A percentile compares a stretch with the other conserved stretches of the same genome.
Conservation (phyloP, 805 yeast species). For the Metschnikowia reukaufii region DNA sequence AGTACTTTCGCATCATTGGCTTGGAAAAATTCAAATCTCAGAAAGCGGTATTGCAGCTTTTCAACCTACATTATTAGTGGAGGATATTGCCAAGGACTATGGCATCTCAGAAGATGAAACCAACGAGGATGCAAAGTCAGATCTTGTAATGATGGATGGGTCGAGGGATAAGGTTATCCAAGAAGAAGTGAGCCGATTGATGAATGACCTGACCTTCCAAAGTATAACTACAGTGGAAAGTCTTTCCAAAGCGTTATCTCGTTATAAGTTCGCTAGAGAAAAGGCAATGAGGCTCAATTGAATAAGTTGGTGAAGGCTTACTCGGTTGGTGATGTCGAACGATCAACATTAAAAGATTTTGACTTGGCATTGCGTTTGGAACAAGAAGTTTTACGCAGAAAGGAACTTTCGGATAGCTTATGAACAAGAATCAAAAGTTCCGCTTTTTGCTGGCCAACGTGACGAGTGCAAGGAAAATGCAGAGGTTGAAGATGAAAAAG, state of each 20-base stretch:
- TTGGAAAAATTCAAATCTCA: conserved; percentile 32
- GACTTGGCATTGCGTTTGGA: conserved; percentile 29
- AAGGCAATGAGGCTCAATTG: conserved; percentile 9
- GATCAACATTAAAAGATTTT: conserved; percentile 13
- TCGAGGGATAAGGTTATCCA: conserved; percentile 37
- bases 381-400: conserved; percentile 26
- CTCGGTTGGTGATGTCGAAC: not conserved
- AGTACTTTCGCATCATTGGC: conserved; percentile 24
- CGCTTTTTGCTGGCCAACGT: conserved; percentile 14
- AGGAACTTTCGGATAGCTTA: conserved; percentile 20
- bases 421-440: conserved; percentile 24
- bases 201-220: conserved; percentile 42
- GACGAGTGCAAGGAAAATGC: conserved; percentile 23
- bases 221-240: conserved; percentile 33
- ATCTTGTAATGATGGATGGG: conserved; percentile 21
- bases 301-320: conserved; percentile 1
- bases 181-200: conserved; percentile 39
- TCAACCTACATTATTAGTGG: conserved; percentile 35
- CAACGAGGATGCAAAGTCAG: conserved; percentile 10
- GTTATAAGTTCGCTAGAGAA: conserved; percentile 18
- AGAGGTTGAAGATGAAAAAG: not conserved
- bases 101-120: conserved; percentile 10
- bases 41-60: conserved; percentile 26
- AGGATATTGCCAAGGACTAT: conserved; percentile 24
- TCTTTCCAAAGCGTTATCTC: conserved; percentile 17